These are phyloP conservation scores for Chaetomium fimeti DNA, from an alignment of 495 filamentous ascomycete species.

Conservation along the genomic window DNA sequence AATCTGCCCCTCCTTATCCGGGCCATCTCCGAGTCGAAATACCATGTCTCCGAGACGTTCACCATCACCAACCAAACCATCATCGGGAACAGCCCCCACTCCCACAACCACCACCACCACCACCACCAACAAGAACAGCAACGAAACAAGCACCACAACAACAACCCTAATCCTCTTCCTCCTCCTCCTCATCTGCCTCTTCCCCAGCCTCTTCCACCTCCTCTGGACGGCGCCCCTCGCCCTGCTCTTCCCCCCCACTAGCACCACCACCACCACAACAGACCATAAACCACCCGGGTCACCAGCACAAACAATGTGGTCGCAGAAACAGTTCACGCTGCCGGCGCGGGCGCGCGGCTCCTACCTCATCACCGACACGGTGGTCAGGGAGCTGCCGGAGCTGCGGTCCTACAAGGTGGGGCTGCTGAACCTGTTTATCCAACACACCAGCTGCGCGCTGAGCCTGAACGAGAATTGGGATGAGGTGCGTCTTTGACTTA, in stretches of 20 bases:
- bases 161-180: conserved; percentile 45
- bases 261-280: not conserved
- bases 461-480: conserved; percentile 90
- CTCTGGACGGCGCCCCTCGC: conserved; percentile 44
- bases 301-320: conserved; percentile 60
- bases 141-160: conserved; percentile 14
- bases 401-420: conserved; percentile 78
- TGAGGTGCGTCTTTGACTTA: conserved; percentile 61
- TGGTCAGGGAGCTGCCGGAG: conserved; percentile 69
- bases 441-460: conserved; percentile 86
- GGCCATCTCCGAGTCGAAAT: not conserved
- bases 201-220: conserved; percentile 54
- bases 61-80: conserved; percentile 6
- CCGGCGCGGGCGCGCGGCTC: conserved; percentile 71
- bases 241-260: conserved; percentile 24
- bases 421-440: conserved; percentile 82
- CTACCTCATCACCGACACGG: conserved; percentile 81
- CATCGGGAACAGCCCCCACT: too few species aligned
- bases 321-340: conserved; percentile 76
- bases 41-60: conserved; percentile 21
- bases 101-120: not conserved
- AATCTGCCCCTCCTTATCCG: conserved; percentile 13
- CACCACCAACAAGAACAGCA: not conserved
- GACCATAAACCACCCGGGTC: conserved; percentile 13
- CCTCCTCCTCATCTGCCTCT: conserved; percentile 54